Percentiles rank a stretch among this genome's conserved stretches.
Conservation (phyloP, 176 grass and related monocot genomes). For the Oryza nivara region DNA sequence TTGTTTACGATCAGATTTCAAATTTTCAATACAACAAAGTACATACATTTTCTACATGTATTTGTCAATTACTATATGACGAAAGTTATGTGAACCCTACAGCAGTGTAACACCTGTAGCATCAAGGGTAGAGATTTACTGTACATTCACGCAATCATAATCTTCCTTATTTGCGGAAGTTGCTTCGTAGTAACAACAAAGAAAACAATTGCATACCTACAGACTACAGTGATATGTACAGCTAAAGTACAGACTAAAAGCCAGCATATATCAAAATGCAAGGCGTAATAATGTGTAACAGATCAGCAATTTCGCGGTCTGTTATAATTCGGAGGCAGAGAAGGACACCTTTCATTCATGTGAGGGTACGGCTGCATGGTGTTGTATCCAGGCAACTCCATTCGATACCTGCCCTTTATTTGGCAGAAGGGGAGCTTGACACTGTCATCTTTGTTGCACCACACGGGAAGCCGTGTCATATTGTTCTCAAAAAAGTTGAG, state of each 20-base stretch:
- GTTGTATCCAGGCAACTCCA: slow-evolving; percentile 95
- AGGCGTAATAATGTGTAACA: not conserved
- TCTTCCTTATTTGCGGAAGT: slow-evolving; percentile 43
- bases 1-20: slow-evolving; percentile 24
- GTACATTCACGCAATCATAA: slow-evolving; percentile 30
- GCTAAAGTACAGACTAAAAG: slow-evolving; percentile 13
- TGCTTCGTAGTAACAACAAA: not conserved
- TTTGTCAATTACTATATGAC: not conserved
- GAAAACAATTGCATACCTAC: slow-evolving; percentile 32
- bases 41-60: slow-evolving; percentile 9
- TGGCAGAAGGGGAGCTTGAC: slow-evolving; percentile 94
- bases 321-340: slow-evolving; percentile 74
- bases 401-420: slow-evolving; percentile 88
- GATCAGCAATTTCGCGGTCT: slow-evolving; percentile 61
- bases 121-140: slow-evolving; percentile 15
- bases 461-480: slow-evolving; percentile 63
- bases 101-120: not conserved
- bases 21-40: not conserved
- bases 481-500: slow-evolving; percentile 91
- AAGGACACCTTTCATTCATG: slow-evolving; percentile 93
- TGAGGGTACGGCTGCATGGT: slow-evolving; percentile 74
- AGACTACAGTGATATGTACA: slow-evolving; percentile 48
- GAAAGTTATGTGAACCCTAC: not conserved
- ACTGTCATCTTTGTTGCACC: slow-evolving; percentile 89
- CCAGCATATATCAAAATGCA: slow-evolving; percentile 31